These are phyloP conservation scores for Mortierella alpina DNA, from an alignment of 192 early-diverging fungal species.

Conservation along the genomic window DNA sequence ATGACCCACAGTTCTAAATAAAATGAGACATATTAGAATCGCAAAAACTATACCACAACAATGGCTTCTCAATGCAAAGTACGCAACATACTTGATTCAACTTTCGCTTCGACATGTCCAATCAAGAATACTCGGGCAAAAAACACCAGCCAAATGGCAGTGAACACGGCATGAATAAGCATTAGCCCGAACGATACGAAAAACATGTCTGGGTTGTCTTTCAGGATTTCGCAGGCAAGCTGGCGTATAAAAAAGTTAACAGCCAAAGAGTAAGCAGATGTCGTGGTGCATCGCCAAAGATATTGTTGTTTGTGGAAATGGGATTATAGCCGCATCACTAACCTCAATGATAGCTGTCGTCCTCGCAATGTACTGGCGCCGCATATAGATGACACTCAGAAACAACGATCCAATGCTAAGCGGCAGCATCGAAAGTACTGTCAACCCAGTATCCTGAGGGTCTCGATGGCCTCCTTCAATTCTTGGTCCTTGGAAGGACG, in stretches of 20 bases:
- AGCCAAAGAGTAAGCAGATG: not conserved
- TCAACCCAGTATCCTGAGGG: constrained; percentile 61
- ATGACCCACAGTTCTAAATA: constrained; percentile 60
- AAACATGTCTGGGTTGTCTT: constrained; percentile 77
- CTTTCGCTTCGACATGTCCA: constrained; percentile 47
- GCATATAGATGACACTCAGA: constrained; percentile 47
- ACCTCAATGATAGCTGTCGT: constrained; percentile 69
- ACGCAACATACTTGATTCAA: constrained; percentile 3
- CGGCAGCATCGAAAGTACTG: constrained; percentile 63
- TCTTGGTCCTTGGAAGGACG: constrained; percentile 57
- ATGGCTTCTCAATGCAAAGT: not conserved
- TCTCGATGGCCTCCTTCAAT: constrained; percentile 39
- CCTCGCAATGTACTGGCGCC: constrained; percentile 56
- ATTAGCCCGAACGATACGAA: constrained; percentile 69
- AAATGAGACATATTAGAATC: constrained; percentile 4
- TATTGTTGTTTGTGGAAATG: not conserved
- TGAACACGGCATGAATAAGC: constrained; percentile 68
- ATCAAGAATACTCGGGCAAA: constrained; percentile 75
- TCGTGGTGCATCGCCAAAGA: not conserved
- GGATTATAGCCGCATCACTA: not conserved
- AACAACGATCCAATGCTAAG: constrained; percentile 55
- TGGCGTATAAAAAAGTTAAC: constrained; percentile 25
- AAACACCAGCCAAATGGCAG: constrained; percentile 71
- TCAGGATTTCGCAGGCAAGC: constrained; percentile 79
- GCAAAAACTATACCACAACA: not conserved